A percentile compares a stretch with the other conserved stretches of the same genome.
phyloP scores from a whole-genome alignment of 2,329 filamentous ascomycete species.

The Monosporascus sp. region DNA sequence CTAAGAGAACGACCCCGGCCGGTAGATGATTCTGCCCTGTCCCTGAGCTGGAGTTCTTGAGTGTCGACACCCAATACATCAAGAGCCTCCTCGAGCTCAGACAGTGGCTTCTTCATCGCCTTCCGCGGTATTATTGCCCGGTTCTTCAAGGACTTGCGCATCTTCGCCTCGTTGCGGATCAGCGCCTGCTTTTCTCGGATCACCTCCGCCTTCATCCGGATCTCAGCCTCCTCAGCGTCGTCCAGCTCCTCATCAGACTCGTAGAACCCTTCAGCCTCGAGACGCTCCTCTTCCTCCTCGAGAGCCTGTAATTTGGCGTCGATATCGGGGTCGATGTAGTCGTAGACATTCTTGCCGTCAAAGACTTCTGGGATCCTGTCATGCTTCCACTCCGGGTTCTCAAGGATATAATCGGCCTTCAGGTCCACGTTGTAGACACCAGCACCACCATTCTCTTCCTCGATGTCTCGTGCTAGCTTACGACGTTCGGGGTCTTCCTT shows the following conservation, averaged over 20 bases:
- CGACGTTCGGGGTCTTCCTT: slow-evolving; percentile 81
- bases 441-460: slow-evolving; percentile 88
- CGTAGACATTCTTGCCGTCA: slow-evolving; percentile 95
- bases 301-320: slow-evolving; percentile 86
- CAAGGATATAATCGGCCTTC: slow-evolving; percentile 81
- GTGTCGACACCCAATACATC: slow-evolving; percentile 84
- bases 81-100: slow-evolving; percentile 81
- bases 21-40: slow-evolving; percentile 56
- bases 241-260: slow-evolving; percentile 78
- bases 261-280: slow-evolving; percentile 91
- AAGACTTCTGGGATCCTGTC: slow-evolving; percentile 93
- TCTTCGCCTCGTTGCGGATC: slow-evolving; percentile 89
- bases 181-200: slow-evolving; percentile 93
- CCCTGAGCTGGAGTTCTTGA: slow-evolving; percentile 66
- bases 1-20: slow-evolving; percentile 67
- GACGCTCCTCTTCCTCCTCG: slow-evolving; percentile 90
- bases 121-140: slow-evolving; percentile 86
- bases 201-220: slow-evolving; percentile 85
- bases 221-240: slow-evolving; percentile 82
- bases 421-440: slow-evolving; percentile 96
- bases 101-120: slow-evolving; percentile 73
- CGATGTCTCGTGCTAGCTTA: slow-evolving; percentile 76
- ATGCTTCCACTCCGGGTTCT: slow-evolving; percentile 89
- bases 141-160: slow-evolving; percentile 97
- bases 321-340: slow-evolving; percentile 96